Percentiles rank a stretch among this genome's conserved stretches.
These are phyloP conservation scores for Entomortierella chlamydospora DNA, from an alignment of 192 early-diverging fungal species.

Conservation along the genomic window DNA sequence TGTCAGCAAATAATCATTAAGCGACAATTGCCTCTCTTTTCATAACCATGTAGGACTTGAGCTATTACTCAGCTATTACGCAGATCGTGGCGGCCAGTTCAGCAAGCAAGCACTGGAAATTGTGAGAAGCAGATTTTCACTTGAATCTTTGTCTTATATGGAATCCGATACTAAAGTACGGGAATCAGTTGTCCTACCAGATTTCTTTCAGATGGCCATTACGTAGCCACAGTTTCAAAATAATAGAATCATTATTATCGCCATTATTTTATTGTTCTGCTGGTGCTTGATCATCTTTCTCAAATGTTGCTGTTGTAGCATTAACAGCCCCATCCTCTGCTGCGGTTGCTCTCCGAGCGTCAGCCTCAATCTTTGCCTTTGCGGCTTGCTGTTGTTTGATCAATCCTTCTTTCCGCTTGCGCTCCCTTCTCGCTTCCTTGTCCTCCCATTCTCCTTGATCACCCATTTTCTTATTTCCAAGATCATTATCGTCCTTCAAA, in stretches of 20 bases:
- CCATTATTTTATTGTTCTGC: conserved; percentile 3
- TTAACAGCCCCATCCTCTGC: background rate
- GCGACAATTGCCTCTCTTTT: background rate
- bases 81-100: conserved; percentile 21
- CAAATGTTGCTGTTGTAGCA: background rate
- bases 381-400: conserved; percentile 34
- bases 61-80: conserved; percentile 31
- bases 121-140: conserved; percentile 3
- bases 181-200: conserved; percentile 1
- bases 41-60: conserved; percentile 11
- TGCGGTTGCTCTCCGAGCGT: background rate
- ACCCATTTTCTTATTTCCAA: background rate
- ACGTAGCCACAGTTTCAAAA: background rate
- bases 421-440: conserved; percentile 58
- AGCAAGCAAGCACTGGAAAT: conserved; percentile 22
- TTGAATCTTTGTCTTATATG: background rate
- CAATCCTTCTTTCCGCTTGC: conserved; percentile 57
- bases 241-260: background rate
- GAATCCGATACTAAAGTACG: background rate
- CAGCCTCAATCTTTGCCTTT: conserved; percentile 14
- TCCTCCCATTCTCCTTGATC: conserved; percentile 55
- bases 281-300: background rate
- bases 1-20: background rate
- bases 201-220: conserved; percentile 32
- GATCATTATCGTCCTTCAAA: conserved; percentile 10